Base-by-base conservation (phyloP, 169 alveolate genomes). In the Toxoplasma gondii region DNA sequence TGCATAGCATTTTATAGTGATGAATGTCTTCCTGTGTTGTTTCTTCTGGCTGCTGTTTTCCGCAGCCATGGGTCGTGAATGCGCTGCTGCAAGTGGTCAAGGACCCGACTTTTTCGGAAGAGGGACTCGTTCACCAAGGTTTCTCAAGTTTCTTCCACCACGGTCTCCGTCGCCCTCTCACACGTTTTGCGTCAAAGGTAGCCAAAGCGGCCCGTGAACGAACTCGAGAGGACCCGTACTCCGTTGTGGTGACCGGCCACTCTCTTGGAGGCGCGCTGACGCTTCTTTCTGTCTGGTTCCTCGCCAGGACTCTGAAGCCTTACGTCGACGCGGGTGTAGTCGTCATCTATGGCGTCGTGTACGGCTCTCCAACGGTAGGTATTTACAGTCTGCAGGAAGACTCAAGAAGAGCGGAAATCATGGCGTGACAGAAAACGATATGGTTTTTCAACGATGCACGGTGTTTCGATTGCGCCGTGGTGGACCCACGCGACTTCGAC, bases 201-300 rank as follows among this genome's bases (percentile, higher is more conserved):
- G 39, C 92, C 34, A 58, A 12, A 39, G 58, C 0, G 27, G 81
- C 92, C 9, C 58, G 38, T 38, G 16, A 44, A 9, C 90, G 90
- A 41, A 29, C 67, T 19, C 81, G 80, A 7, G 81, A 38, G 38
- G 84, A 84, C 2, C 95, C 95, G 34, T 84, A 81, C 41, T 92
- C 84, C 38, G 95, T 93, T 31, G 93, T 41, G 36, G 69, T 93
- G 36, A 70, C 91, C n/a, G 95, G 95, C 36, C 95, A 93, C 70
- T 93, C 95, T n/a, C 93, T 87, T 54, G 95, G 95, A 58, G 95
- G 93, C 44, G 93, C 95, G 19, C 70, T 87, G 0, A 88, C 93
- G 39, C 45, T 34, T 0, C 83, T 74, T 58, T 93, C 69, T 29
- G 88, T 91, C 58, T 92, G 95, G 95, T 92, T 92, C 70, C 92